phyloP scores from a whole-genome alignment of 2,329 filamentous ascomycete genomes.

The Neocucurbitaria cava region DNA sequence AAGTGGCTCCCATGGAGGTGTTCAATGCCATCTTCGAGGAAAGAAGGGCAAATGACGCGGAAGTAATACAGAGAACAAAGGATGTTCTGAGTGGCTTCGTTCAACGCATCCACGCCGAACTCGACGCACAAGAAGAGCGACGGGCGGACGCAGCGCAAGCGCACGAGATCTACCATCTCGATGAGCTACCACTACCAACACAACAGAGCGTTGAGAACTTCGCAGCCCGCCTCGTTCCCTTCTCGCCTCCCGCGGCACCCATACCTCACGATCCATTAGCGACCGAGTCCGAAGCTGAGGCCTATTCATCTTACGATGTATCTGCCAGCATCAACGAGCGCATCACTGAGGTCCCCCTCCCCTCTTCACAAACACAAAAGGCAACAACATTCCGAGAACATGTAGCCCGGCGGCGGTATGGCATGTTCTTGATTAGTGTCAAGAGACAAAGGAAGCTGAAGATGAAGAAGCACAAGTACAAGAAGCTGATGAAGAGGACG shows the following conservation, averaged over 20 bases:
- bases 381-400: constrained; percentile 36
- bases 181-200: constrained; percentile 35
- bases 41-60: constrained; percentile 59
- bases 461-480: constrained; percentile 99
- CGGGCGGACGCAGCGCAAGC: constrained; percentile 48
- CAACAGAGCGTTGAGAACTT: constrained; percentile 49
- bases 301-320: constrained; percentile 19
- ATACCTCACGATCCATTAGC: constrained; percentile 59
- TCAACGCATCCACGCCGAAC: constrained; percentile 46
- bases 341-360: constrained; percentile 26
- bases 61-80: constrained; percentile 53
- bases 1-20: constrained; percentile 71
- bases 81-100: constrained; percentile 54
- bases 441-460: constrained; percentile 91
- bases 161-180: constrained; percentile 44
- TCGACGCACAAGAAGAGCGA: constrained; percentile 42
- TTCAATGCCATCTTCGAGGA: constrained; percentile 84
- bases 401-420: constrained; percentile 38
- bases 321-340: constrained; percentile 46
- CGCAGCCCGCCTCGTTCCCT: constrained; percentile 70
- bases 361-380: constrained; percentile 10
- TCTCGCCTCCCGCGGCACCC: constrained; percentile 83
- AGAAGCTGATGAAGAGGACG: constrained; percentile 96
- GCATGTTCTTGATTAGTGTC: constrained; percentile 86
- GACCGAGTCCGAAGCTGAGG: constrained; percentile 23